Base-by-base conservation (phyloP, 441 rosid genomes). In the Adansonia madagascariensis region DNA sequence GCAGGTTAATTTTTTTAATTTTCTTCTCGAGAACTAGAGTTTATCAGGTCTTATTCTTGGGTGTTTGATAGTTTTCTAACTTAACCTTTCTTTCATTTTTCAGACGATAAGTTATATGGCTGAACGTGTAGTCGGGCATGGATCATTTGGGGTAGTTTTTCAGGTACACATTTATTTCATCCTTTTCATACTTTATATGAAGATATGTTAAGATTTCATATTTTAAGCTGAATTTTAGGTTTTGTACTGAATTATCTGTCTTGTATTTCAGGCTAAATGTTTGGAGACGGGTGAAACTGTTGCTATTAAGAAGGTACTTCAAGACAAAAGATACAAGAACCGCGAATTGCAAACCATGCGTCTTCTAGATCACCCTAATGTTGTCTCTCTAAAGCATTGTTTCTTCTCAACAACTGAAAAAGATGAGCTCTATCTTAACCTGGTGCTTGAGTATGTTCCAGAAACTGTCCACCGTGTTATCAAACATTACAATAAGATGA, bases 51-150 rank as follows among this genome's bases (percentile, higher is more conserved):
- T 60, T 72, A 41, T 61, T 3, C 52, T 50, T 52, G 4, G 15
- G 59, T n/a, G 63, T 52, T 41, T 69, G 66, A 14, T 68, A 24
- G 18, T 78, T 31, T 80, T 49, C 8, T 39, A 5, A 27, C 65
- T 49, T 78, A 41, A 41, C 66, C 64, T 75, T 55, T 15, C 35
- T 6, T 56, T 78, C 57, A 59, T 72, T 85, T 31, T 18, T 79
- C 75, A 91, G 95, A 91, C 93, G 6, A 87, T 91, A 74, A 91
- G 95, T 84, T 89, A 88, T 75, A 89, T 91, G 95, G 95, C 95
- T 18, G 95, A 91, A 84, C 90, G 92, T 62, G 85, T 87, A 76
- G 95, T 91, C 46, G 95, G 93, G 47, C 87, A 85, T 31, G 95
- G 95, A 73, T 88, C 95, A 63, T 91, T 91, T 77, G 93, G 95